phyloP scores from a whole-genome alignment of 2,329 filamentous ascomycete species.

The Ascochyta clinopodiicola region DNA sequence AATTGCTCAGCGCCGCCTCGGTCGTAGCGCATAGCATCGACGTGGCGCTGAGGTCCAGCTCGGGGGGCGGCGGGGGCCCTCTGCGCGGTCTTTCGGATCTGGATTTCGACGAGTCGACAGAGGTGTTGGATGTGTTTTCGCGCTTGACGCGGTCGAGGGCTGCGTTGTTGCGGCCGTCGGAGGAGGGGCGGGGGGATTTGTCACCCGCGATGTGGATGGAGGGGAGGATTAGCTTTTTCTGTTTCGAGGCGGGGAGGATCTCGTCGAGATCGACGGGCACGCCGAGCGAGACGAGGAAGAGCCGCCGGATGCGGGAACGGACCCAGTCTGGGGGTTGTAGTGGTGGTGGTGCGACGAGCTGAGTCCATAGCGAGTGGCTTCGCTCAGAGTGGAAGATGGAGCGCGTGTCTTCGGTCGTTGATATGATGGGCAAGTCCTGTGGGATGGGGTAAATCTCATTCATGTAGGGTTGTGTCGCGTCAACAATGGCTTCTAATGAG shows the following conservation, averaged over 20 bases:
- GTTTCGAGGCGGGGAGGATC: conserved; percentile 94
- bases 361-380: conserved; percentile 91
- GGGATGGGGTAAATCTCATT: conserved; percentile 62
- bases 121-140: conserved; percentile 48
- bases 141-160: conserved; percentile 47
- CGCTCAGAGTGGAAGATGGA: conserved; percentile 74
- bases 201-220: conserved; percentile 64
- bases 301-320: conserved; percentile 87
- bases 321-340: conserved; percentile 98
- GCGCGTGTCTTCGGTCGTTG: conserved; percentile 35
- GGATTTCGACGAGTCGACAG: conserved; percentile 46
- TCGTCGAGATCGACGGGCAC: conserved; percentile 97
- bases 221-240: conserved; percentile 94
- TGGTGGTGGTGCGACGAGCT: conserved; percentile 91
- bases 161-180: conserved; percentile 48
- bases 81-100: conserved; percentile 53
- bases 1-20: conserved; percentile 78
- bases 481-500: conserved; percentile 63
- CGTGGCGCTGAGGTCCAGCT: conserved; percentile 79
- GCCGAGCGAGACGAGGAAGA: conserved; percentile 94
- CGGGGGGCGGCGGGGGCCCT: conserved; percentile 72
- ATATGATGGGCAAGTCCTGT: conserved; percentile 53
- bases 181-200: conserved; percentile 46
- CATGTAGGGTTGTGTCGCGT: conserved; percentile 70
- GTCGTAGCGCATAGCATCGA: conserved; percentile 83